These are phyloP conservation scores for Neurospora sp. DNA, from an alignment of 2,329 filamentous ascomycete genomes.

Conservation along the genomic window DNA sequence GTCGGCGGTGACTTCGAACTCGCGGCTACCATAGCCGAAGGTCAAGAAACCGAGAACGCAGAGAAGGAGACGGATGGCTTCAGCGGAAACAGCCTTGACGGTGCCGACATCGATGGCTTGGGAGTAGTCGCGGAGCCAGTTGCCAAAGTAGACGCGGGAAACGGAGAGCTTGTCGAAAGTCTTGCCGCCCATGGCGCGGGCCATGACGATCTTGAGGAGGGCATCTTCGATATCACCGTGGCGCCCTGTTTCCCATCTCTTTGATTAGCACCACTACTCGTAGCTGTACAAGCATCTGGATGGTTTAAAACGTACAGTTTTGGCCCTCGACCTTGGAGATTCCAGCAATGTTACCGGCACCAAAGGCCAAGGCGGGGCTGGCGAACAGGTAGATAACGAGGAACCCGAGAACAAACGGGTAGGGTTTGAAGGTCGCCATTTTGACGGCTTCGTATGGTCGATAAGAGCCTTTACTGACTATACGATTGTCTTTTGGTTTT, in stretches of 20 bases:
- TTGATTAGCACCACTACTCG: background rate
- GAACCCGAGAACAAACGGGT: conserved; percentile 43
- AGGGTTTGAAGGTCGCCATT: conserved; percentile 40
- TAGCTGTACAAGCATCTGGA: background rate
- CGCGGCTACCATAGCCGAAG: conserved; percentile 72
- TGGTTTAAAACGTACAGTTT: conserved; percentile 49
- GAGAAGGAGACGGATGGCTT: conserved; percentile 81
- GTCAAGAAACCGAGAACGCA: conserved; percentile 86
- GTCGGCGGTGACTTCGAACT: conserved; percentile 76
- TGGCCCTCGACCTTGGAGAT: conserved; percentile 72
- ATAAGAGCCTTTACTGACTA: background rate
- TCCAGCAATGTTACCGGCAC: conserved; percentile 79
- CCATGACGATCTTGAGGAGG: conserved; percentile 60
- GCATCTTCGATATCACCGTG: conserved; percentile 92
- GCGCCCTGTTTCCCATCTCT: conserved; percentile 42
- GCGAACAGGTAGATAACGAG: conserved; percentile 57
- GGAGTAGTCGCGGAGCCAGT: conserved; percentile 89
- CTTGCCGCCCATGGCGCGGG: conserved; percentile 54
- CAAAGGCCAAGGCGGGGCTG: conserved; percentile 64
- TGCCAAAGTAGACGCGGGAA: conserved; percentile 88
- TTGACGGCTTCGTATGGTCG: conserved; percentile 12
- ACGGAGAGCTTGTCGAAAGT: conserved; percentile 85
- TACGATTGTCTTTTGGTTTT: background rate
- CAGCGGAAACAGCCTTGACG: conserved; percentile 79
- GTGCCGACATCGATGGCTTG: conserved; percentile 91